phyloP scores from a whole-genome alignment of 257 asterid genomes.

The Primulina eburnea region DNA sequence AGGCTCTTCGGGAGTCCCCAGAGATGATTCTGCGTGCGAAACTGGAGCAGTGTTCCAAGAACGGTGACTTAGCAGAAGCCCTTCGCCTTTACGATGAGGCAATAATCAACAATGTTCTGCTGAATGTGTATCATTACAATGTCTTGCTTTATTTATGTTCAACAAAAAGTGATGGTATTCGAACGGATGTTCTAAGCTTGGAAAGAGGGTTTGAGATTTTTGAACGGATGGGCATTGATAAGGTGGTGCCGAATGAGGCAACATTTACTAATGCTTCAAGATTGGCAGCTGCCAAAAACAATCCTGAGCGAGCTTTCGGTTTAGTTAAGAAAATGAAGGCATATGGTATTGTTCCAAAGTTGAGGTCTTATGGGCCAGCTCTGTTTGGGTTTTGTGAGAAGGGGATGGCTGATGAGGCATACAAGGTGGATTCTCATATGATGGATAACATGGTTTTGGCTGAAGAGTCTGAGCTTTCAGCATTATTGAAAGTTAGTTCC shows the following conservation, averaged over 20 bases:
- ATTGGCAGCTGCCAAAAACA: slow-evolving; percentile 78
- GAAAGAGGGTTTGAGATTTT: slow-evolving; percentile 78
- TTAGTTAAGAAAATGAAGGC: slow-evolving; percentile 74
- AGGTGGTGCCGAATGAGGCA: slow-evolving; percentile 78
- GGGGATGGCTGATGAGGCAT: slow-evolving; percentile 71
- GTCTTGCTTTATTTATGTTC: slow-evolving; percentile 74
- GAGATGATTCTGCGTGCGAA: slow-evolving; percentile 51
- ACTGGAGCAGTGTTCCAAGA: slow-evolving; percentile 62
- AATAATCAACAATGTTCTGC: slow-evolving; percentile 40
- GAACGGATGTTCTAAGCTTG: slow-evolving; percentile 31
- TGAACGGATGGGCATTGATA: slow-evolving; percentile 60
- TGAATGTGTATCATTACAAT: slow-evolving; percentile 67
- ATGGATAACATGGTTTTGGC: slow-evolving; percentile 53
- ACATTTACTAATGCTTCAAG: slow-evolving; percentile 88
- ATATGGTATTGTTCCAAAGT: slow-evolving; percentile 57
- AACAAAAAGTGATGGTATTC: slow-evolving; percentile 24
- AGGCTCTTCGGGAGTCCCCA: slow-evolving; percentile 47
- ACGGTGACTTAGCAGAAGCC: slow-evolving; percentile 58
- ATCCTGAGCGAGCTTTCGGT: slow-evolving; percentile 78
- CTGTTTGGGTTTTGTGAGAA: slow-evolving; percentile 71
- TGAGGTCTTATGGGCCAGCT: slow-evolving; percentile 94
- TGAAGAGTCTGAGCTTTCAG: slow-evolving; percentile 84
- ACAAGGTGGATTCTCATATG: slow-evolving; percentile 85
- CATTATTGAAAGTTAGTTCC: slow-evolving; percentile 68
- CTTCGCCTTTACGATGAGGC: slow-evolving; percentile 78